Evolutionary conservation across 2,329 filamentous ascomycete species (phyloP).

Genomic region (Phialemoniopsis sp.): DNA sequence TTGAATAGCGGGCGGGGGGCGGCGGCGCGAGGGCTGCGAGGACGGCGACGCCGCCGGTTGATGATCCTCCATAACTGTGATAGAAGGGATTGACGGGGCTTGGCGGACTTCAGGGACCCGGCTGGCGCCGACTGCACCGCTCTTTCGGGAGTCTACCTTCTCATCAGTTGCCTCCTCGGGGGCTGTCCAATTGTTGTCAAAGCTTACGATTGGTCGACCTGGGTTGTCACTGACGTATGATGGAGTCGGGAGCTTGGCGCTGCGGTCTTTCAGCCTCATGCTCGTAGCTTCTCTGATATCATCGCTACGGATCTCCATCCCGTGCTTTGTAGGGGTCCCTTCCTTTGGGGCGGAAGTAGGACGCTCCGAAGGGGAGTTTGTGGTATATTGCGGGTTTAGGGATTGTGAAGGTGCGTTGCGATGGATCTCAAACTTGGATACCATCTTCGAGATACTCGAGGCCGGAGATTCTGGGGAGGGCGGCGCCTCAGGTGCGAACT

Average conservation of each 20-base stretch:
- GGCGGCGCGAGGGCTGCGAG: constrained; percentile 28
- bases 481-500: constrained; percentile 43
- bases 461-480: constrained; percentile 22
- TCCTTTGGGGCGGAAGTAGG: background rate
- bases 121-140: constrained; percentile 1
- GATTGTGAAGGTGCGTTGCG: constrained; percentile 81
- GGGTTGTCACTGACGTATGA: constrained; percentile 87
- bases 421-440: constrained; percentile 61
- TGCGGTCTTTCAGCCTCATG: constrained; percentile 83
- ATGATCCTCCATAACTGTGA: constrained; percentile 48
- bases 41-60: constrained; percentile 24
- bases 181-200: constrained; percentile 78
- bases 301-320: constrained; percentile 77
- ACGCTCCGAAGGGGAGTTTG: constrained; percentile 45
- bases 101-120: constrained; percentile 16
- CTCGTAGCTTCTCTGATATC: constrained; percentile 89
- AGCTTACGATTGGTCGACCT: constrained; percentile 95
- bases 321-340: constrained; percentile 59
- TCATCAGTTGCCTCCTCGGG: constrained; percentile 67
- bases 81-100: constrained; percentile 43
- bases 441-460: constrained; percentile 26
- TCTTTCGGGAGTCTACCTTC: constrained; percentile 49
- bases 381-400: constrained; percentile 74
- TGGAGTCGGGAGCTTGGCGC: constrained; percentile 80
- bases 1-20: constrained; percentile 37